A percentile compares a stretch with the other conserved stretches of the same genome.
These are phyloP conservation scores for Mycena indigotica DNA, from an alignment of 768 basidiomycete genomes.

Conservation along the genomic window DNA sequence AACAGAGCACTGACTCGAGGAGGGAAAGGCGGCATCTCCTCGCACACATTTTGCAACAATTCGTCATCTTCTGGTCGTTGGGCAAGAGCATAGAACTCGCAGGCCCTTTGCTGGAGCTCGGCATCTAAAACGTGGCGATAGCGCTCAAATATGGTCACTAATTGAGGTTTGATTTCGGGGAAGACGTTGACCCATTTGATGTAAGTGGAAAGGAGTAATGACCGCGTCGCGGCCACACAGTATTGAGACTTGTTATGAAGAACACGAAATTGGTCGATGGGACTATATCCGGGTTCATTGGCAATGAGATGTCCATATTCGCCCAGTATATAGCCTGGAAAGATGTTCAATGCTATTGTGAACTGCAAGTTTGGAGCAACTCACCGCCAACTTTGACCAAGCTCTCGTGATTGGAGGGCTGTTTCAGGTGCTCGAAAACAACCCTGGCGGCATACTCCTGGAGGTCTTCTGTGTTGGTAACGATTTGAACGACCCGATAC, in stretches of 20 bases:
- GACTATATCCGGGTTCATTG: slow-evolving; percentile 91
- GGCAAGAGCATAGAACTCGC: slow-evolving; percentile 93
- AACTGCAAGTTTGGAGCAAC: slow-evolving; percentile 23
- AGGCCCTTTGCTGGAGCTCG: slow-evolving; percentile 96
- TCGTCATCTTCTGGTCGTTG: slow-evolving; percentile 87
- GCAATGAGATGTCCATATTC: slow-evolving; percentile 99
- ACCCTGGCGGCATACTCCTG: slow-evolving; percentile 95
- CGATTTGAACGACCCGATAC: slow-evolving; percentile 98
- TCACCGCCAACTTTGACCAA: slow-evolving; percentile 93
- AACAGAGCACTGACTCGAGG: slow-evolving; percentile 90
- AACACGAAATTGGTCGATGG: slow-evolving; percentile 90
- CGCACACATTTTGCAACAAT: slow-evolving; percentile 90
- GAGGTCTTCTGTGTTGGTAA: slow-evolving; percentile 96
- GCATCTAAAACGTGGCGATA: slow-evolving; percentile 97
- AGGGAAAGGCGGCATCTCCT: slow-evolving; percentile 99
- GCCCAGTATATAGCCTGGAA: slow-evolving; percentile 87
- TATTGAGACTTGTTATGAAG: slow-evolving; percentile 95
- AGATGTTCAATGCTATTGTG: no score
- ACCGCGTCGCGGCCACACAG: slow-evolving; percentile 88
- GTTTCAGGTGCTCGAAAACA: slow-evolving; percentile 84
- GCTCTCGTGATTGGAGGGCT: slow-evolving; percentile 87
- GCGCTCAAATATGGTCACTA: slow-evolving; percentile 93
- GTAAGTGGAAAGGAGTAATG: slow-evolving; percentile 93
- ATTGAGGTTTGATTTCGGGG: slow-evolving; percentile 94
- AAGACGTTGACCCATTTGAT: slow-evolving; percentile 99